phyloP scores from a whole-genome alignment of 2,329 filamentous ascomycete genomes.

The Phaeomoniella chlamydospora region DNA sequence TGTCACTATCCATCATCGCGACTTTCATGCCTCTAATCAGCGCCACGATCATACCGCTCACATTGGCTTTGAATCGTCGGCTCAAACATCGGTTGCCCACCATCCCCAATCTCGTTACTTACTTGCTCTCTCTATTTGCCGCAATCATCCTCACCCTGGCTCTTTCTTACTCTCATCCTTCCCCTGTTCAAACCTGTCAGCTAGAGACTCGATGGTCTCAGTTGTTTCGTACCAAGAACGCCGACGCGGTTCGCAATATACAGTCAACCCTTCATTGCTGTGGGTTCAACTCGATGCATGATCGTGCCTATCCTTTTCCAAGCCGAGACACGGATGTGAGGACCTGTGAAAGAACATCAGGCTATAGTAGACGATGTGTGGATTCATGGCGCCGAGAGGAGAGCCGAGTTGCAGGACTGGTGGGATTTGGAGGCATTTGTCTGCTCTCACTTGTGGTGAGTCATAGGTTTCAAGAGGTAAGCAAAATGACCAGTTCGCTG shows the following conservation, averaged over 20 bases:
- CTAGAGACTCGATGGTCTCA: conserved; percentile 17
- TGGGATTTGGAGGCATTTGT: conserved; percentile 6
- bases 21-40: conserved; percentile 3
- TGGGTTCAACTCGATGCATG: conserved; percentile 19
- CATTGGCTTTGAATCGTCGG: background rate
- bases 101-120: conserved; percentile 1
- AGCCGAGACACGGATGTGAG: conserved; percentile 14
- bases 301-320: conserved; percentile 23
- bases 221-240: conserved; percentile 17
- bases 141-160: conserved; percentile 15
- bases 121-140: conserved; percentile 12
- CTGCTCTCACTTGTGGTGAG: conserved; percentile 7
- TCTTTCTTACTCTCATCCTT: conserved; percentile 15
- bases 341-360: conserved; percentile 17
- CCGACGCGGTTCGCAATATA: conserved; percentile 16
- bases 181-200: conserved; percentile 13
- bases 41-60: background rate
- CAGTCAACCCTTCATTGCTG: conserved; percentile 19
- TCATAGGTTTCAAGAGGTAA: background rate
- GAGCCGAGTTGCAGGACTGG: conserved; percentile 13
- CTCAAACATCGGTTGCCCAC: background rate
- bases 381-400: conserved; percentile 16
- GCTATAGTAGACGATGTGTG: conserved; percentile 16
- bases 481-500: background rate
- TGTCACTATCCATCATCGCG: conserved; percentile 3